Evolutionary conservation across 2,329 filamentous ascomycete species (phyloP), one percentile per base, ranked within the genome.

Genomic region (Didymella pinodella): DNA sequence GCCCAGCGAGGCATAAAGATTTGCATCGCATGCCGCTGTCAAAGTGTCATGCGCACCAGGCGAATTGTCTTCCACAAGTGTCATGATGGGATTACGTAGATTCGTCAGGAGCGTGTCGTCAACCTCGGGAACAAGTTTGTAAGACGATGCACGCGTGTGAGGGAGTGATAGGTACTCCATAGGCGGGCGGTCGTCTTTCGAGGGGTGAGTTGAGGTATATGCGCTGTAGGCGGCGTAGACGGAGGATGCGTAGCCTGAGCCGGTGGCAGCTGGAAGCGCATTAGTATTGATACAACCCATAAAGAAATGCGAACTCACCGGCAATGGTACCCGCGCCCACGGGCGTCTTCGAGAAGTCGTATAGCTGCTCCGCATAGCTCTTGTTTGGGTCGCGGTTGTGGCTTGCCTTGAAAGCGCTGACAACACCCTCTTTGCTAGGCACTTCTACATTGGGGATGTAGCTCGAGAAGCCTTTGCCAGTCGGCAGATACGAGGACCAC

Each of bases 261-360:
- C 81, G 1, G 79, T 80, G 43, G 81, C 73, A 45, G 76, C 81
- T 78, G 54, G 11, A 11, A n/a, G 28, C 22, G 2, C 28, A 31
- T 31, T 7, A 51, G 44, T 45, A 46, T 32, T 8, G 7, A 2
- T 14, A n/a, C 25, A 1, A 12, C 16, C 7, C 11, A 11, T 31
- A 7, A 20, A 14, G 1, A 28, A 2, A 40, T 12, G 2, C 7
- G 20, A 5, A 61, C 71, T 60, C 70, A 78, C 78, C 78, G 48
- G 77, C 77, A 32, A 80, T 64, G 3, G 78, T 77, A 38, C 80
- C 81, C 38, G 81, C 81, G 14, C 81, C 81, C 4, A 83, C 81
- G 4, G 81, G 81, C 7, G 81, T 83, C 63, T 81, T 81, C 0
- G 78, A 81, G 60, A 83, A 83, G 56, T 82, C 80, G 56, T 80